Conservation (phyloP, 2,329 filamentous ascomycete species). For the Meredithiella fracta region DNA sequence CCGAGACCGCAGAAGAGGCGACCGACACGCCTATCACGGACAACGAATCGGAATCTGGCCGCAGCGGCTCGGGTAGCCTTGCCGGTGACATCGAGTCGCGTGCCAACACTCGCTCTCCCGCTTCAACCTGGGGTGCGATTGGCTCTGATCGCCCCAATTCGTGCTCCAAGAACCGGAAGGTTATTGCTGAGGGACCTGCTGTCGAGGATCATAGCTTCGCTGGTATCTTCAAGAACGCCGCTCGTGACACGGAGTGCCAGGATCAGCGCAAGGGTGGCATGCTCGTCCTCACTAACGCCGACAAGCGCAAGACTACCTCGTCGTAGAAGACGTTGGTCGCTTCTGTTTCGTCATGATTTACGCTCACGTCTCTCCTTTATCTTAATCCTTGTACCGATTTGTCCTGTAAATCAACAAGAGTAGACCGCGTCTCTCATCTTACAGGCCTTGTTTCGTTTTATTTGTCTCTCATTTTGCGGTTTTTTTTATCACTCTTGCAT, state of each 20-base stretch:
- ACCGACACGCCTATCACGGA: slow-evolving; percentile 50
- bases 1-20: slow-evolving; percentile 50
- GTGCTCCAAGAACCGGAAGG: slow-evolving; percentile 39
- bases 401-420: slow-evolving; percentile 10
- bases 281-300: slow-evolving; percentile 72
- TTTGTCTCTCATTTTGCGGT: neutral
- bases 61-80: slow-evolving; percentile 63
- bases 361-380: slow-evolving; percentile 15
- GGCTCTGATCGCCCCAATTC: slow-evolving; percentile 69
- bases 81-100: slow-evolving; percentile 55
- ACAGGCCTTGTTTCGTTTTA: slow-evolving; percentile 4
- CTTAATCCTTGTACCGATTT: slow-evolving; percentile 11
- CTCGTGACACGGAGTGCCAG: slow-evolving; percentile 35
- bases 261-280: slow-evolving; percentile 67
- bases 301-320: slow-evolving; percentile 57
- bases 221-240: slow-evolving; percentile 46
- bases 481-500: neutral
- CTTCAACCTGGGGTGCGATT: slow-evolving; percentile 60
- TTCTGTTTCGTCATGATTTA: slow-evolving; percentile 13
- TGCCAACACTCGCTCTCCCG: slow-evolving; percentile 55
- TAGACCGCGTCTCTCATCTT: slow-evolving; percentile 13
- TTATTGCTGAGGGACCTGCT: slow-evolving; percentile 26
- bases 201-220: slow-evolving; percentile 45
- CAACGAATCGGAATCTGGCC: slow-evolving; percentile 56
- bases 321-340: slow-evolving; percentile 2